Percentiles rank a stretch among this genome's conserved stretches.
phyloP scores from a whole-genome alignment of 306 rosid species.

The Vigna mungo region DNA sequence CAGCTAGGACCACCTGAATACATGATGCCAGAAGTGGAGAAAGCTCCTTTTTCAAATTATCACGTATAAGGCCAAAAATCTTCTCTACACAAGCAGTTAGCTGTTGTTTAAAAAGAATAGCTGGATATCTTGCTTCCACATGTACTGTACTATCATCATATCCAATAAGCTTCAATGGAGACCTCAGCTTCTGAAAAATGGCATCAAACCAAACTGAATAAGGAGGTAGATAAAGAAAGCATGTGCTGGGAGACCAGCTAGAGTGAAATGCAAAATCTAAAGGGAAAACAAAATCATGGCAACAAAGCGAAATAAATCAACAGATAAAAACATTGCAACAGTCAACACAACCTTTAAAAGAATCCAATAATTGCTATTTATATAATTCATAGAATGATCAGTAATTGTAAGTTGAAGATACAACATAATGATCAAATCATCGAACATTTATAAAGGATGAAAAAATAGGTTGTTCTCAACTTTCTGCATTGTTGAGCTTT shows the following conservation, averaged over 20 bases:
- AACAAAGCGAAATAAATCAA: constrained; percentile 16
- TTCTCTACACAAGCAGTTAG: constrained; percentile 93
- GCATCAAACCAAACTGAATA: constrained; percentile 39
- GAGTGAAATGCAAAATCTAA: constrained; percentile 8
- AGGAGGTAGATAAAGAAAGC: constrained; percentile 23
- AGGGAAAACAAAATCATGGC: neutral
- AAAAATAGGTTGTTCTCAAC: constrained; percentile 1
- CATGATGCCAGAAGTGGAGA: constrained; percentile 76
- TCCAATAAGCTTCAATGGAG: constrained; percentile 72
- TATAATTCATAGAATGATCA: neutral
- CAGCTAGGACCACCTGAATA: constrained; percentile 72
- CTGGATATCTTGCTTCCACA: constrained; percentile 90
- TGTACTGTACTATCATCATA: constrained; percentile 78
- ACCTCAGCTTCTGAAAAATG: constrained; percentile 66
- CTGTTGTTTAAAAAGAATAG: constrained; percentile 87
- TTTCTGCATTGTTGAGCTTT: neutral
- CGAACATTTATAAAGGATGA: constrained; percentile 2
- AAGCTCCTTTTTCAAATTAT: constrained; percentile 85
- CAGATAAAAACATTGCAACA: constrained; percentile 14
- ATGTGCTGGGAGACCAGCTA: neutral
- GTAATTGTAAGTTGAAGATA: neutral
- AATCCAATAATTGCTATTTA: neutral
- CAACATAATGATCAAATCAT: neutral
- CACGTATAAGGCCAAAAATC: constrained; percentile 89
- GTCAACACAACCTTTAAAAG: neutral